A percentile compares a stretch with the other conserved stretches of the same genome.
Conservation (phyloP, 1,284 basidiomycete species). For the Moniliella sp. region DNA sequence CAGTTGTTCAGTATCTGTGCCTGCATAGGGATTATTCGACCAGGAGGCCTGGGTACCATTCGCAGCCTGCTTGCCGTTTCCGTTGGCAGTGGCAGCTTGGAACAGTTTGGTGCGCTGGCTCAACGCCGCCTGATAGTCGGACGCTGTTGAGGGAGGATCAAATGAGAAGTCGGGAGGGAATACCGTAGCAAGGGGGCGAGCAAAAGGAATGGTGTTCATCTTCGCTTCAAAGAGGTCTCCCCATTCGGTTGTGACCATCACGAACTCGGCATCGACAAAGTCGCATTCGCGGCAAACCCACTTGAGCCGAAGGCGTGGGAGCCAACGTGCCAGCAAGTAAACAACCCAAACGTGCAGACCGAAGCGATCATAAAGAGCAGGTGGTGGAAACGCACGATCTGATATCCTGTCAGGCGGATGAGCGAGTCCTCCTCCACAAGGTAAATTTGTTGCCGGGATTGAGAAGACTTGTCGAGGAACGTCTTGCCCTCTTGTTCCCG, state of each 20-base stretch:
- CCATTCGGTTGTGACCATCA: slow-evolving; percentile 54
- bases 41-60: background rate
- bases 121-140: slow-evolving; percentile 17
- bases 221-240: slow-evolving; percentile 23
- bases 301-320: slow-evolving; percentile 66
- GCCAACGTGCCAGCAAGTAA: slow-evolving; percentile 72
- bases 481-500: slow-evolving; percentile 2
- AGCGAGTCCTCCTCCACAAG: slow-evolving; percentile 75
- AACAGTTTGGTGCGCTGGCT: slow-evolving; percentile 4
- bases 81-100: slow-evolving; percentile 12
- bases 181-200: slow-evolving; percentile 21
- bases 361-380: slow-evolving; percentile 54
- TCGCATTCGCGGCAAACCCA: slow-evolving; percentile 65
- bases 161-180: slow-evolving; percentile 22
- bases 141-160: slow-evolving; percentile 25
- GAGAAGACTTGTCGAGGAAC: slow-evolving; percentile 24
- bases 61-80: slow-evolving; percentile 1
- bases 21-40: slow-evolving; percentile 1
- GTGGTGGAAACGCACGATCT: slow-evolving; percentile 46
- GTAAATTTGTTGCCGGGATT: slow-evolving; percentile 54
- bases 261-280: slow-evolving; percentile 48
- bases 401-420: slow-evolving; percentile 73
- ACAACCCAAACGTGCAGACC: slow-evolving; percentile 53
- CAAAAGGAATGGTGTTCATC: slow-evolving; percentile 20
- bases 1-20: slow-evolving; percentile 23